Evolutionary conservation across 2,329 filamentous ascomycete genomes (phyloP).

Genomic region (Trichoderma asperellum): DNA sequence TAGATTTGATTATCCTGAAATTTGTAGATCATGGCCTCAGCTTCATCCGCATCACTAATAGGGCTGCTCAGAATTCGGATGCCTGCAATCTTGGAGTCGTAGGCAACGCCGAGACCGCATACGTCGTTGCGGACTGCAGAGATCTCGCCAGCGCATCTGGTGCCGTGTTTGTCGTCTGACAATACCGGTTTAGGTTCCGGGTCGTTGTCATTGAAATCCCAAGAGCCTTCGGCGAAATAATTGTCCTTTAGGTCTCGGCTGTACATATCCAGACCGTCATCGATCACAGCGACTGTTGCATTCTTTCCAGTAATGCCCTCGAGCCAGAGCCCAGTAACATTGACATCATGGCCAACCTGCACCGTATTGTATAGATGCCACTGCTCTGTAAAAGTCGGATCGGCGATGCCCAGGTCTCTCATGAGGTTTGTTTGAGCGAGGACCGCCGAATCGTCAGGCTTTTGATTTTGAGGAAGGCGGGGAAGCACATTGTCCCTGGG

Average conservation of each 20-base stretch:
- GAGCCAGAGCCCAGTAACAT: constrained; percentile 92
- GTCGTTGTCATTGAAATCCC: constrained; percentile 89
- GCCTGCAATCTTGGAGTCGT: constrained; percentile 85
- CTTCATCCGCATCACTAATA: constrained; percentile 92
- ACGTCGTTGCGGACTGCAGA: constrained; percentile 89
- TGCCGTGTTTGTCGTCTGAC: constrained; percentile 86
- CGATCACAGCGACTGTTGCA: constrained; percentile 88
- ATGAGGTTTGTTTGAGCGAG: constrained; percentile 64
- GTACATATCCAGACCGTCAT: constrained; percentile 95
- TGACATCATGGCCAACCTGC: constrained; percentile 86
- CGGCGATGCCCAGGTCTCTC: constrained; percentile 70
- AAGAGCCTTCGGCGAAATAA: constrained; percentile 90
- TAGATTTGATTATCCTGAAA: constrained; percentile 94
- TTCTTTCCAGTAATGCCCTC: constrained; percentile 89
- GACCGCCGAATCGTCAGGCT: constrained; percentile 50
- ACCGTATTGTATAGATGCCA: constrained; percentile 92
- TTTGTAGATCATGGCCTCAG: constrained; percentile 87
- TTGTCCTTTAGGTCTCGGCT: constrained; percentile 91
- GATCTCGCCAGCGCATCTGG: constrained; percentile 92
- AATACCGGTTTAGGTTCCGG: constrained; percentile 81
- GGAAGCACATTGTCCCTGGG: constrained; percentile 33
- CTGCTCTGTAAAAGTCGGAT: constrained; percentile 91
- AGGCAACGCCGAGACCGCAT: constrained; percentile 95
- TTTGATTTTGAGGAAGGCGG: constrained; percentile 28
- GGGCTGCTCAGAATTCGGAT: constrained; percentile 90